phyloP scores from a whole-genome alignment of 228 moss, liverwort and hornwort species.

The Sphagnum magellanicum region DNA sequence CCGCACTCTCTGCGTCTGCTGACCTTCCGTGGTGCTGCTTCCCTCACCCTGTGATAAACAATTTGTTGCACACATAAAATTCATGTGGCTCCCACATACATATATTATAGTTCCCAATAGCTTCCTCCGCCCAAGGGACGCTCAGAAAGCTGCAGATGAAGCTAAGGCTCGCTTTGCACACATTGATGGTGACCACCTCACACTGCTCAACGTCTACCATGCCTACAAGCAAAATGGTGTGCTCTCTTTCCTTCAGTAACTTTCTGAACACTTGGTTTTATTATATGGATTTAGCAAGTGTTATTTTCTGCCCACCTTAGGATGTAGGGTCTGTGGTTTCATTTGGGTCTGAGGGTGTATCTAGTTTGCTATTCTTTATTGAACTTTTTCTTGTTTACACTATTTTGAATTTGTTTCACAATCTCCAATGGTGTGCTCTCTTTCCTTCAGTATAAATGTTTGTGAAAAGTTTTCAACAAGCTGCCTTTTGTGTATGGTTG shows the following conservation, averaged over 20 bases:
- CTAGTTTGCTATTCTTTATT: too few species aligned
- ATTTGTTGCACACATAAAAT: slow-evolving; percentile 73
- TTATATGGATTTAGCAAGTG: too few species aligned
- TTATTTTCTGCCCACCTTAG: too few species aligned
- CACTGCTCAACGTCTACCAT: slow-evolving; percentile 98
- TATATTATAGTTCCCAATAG: slow-evolving; percentile 86
- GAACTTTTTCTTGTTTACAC: too few species aligned
- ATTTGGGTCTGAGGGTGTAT: too few species aligned
- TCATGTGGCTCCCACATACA: slow-evolving; percentile 45
- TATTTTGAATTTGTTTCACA: too few species aligned
- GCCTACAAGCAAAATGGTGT: slow-evolving; percentile 99
- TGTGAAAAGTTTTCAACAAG: too few species aligned
- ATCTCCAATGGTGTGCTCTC: too few species aligned
- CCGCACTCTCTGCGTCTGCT: slow-evolving; percentile 99
- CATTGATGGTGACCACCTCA: slow-evolving; percentile 99
- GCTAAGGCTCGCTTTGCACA: slow-evolving; percentile 99
- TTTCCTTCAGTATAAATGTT: too few species aligned
- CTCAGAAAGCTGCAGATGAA: slow-evolving; percentile 99
- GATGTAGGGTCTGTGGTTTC: too few species aligned
- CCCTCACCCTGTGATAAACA: slow-evolving; percentile 96
- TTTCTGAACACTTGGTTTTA: too few species aligned
- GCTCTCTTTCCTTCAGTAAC: neutral
- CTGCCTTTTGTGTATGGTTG: too few species aligned
- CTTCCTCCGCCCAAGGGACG: slow-evolving; percentile 99
- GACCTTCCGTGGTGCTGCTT: slow-evolving; percentile 99